Percentiles rank a stretch among this genome's conserved stretches.
Conservation (phyloP, 1,284 basidiomycete species). For the Marasmius sp. region DNA sequence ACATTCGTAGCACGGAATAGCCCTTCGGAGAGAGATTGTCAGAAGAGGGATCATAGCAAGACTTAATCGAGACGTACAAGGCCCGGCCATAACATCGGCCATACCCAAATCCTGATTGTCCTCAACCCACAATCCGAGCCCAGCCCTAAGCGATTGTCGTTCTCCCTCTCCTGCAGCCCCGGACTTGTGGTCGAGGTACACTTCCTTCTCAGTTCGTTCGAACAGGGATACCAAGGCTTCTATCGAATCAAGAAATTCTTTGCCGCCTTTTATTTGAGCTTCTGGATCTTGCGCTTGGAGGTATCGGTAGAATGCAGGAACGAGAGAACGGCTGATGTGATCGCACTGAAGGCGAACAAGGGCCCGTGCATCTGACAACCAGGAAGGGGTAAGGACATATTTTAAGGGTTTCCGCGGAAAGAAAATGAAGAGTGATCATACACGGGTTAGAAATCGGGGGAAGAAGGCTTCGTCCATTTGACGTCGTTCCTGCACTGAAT, state of each 20-base stretch:
- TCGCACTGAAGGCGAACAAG: slow-evolving; percentile 70
- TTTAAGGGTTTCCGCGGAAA: background rate
- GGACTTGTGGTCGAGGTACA: slow-evolving; percentile 24
- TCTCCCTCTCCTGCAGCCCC: slow-evolving; percentile 37
- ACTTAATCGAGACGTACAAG: slow-evolving; percentile 52
- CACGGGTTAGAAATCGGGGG: slow-evolving; percentile 63
- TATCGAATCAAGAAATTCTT: slow-evolving; percentile 59
- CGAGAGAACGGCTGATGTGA: slow-evolving; percentile 61
- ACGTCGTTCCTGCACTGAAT: slow-evolving; percentile 11
- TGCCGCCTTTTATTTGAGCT: slow-evolving; percentile 54
- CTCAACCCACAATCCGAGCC: slow-evolving; percentile 55
- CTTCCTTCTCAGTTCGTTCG: slow-evolving; percentile 54
- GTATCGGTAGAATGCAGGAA: slow-evolving; percentile 79
- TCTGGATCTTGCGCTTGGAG: slow-evolving; percentile 70
- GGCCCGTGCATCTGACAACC: slow-evolving; percentile 56
- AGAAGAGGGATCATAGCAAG: background rate
- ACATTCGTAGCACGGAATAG: slow-evolving; percentile 66
- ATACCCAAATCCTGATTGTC: slow-evolving; percentile 57
- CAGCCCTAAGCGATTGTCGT: slow-evolving; percentile 26
- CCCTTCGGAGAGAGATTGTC: slow-evolving; percentile 41
- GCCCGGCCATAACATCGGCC: slow-evolving; percentile 71
- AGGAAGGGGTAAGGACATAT: slow-evolving; percentile 1
- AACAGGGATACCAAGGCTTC: slow-evolving; percentile 57
- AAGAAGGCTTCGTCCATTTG: slow-evolving; percentile 47
- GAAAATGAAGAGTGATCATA: slow-evolving; percentile 26